phyloP scores from a whole-genome alignment of 2,329 filamentous ascomycete genomes.

The Pseudogymnoascus sp. region DNA sequence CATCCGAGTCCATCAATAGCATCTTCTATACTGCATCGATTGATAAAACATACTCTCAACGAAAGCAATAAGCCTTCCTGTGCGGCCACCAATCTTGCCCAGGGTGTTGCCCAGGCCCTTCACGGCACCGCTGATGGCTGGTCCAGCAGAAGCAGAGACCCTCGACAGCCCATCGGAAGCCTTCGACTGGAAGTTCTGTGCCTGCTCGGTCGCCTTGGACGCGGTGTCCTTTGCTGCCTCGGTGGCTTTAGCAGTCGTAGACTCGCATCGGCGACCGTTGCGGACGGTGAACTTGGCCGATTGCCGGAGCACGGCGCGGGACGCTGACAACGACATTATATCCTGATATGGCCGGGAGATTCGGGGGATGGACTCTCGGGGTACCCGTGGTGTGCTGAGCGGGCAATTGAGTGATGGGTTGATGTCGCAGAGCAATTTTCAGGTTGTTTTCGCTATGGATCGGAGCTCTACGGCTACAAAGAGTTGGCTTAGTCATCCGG shows the following conservation, averaged over 20 bases:
- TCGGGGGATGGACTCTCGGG: conserved; percentile 17
- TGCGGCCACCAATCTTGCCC: conserved; percentile 73
- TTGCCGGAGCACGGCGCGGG: conserved; percentile 27
- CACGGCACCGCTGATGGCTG: conserved; percentile 66
- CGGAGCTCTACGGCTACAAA: conserved; percentile 10
- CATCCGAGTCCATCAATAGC: conserved; percentile 3
- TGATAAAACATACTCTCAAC: conserved; percentile 67
- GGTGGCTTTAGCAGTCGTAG: conserved; percentile 43
- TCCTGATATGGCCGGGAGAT: conserved; percentile 18
- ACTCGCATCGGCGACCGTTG: conserved; percentile 49
- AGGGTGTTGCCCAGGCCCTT: conserved; percentile 59
- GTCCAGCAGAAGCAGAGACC: conserved; percentile 72
- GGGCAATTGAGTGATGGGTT: conserved; percentile 23
- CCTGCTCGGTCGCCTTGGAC: conserved; percentile 36
- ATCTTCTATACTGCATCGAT: conserved; percentile 13
- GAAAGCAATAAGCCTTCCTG: conserved; percentile 68
- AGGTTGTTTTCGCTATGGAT: conserved; percentile 10
- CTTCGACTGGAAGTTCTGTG: conserved; percentile 49
- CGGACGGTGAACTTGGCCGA: conserved; percentile 22
- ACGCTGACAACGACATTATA: conserved; percentile 26
- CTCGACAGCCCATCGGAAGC: conserved; percentile 76
- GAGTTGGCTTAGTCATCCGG: conserved; percentile 8
- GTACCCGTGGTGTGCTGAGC: conserved; percentile 18
- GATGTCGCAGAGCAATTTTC: conserved; percentile 14
- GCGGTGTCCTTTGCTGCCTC: conserved; percentile 38